phyloP scores from a whole-genome alignment of 2,329 filamentous ascomycete species.

The Fusarium tjaetaba region DNA sequence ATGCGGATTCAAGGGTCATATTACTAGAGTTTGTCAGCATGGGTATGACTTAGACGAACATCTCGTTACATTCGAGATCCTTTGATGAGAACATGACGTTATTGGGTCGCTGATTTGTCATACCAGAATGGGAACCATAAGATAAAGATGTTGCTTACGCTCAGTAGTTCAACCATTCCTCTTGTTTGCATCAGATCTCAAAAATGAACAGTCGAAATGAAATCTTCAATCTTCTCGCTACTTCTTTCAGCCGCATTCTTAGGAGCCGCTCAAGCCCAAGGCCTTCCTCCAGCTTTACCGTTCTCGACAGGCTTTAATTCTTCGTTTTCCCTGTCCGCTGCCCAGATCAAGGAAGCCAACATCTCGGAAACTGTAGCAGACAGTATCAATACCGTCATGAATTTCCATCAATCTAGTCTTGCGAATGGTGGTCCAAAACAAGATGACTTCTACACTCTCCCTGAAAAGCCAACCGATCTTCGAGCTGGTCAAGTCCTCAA shows the following conservation, averaged over 20 bases:
- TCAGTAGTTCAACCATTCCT: no score
- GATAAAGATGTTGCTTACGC: not conserved
- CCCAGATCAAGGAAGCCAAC: constrained; percentile 7
- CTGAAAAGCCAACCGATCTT: not conserved
- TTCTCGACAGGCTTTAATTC: constrained; percentile 28
- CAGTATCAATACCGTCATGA: constrained; percentile 19
- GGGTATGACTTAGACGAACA: accelerated
- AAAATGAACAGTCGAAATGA: not conserved
- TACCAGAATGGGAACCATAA: not conserved
- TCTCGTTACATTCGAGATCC: not conserved
- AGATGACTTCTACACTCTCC: constrained; percentile 32
- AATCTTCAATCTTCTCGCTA: accelerated
- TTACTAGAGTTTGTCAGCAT: not conserved
- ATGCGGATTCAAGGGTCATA: not conserved
- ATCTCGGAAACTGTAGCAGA: not conserved
- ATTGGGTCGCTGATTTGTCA: not conserved
- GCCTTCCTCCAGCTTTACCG: not conserved
- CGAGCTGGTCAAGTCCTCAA: constrained; percentile 22
- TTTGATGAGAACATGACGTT: not conserved
- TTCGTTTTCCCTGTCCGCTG: constrained; percentile 5
- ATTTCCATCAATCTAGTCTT: constrained; percentile 21
- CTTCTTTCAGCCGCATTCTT: accelerated
- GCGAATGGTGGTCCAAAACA: constrained; percentile 27
- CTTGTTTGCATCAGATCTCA: no score
- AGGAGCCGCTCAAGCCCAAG: not conserved